Conservation (phyloP, 768 basidiomycete species). For the Naganishia onofrii region DNA sequence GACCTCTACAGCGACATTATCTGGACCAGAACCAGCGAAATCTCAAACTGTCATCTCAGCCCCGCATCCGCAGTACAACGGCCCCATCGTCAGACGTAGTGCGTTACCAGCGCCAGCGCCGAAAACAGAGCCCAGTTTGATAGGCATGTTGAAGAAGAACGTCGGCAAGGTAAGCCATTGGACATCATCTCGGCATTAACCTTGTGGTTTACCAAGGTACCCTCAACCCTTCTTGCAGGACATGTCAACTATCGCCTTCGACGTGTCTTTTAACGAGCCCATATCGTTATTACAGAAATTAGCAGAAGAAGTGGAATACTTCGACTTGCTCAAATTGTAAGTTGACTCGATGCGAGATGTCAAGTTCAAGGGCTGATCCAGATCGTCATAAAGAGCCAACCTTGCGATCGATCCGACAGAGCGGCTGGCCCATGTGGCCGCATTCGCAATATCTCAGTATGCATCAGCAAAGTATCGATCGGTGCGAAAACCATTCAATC, state of each 20-base stretch:
- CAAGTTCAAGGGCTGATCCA: not conserved
- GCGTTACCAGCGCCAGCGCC: constrained; percentile 28
- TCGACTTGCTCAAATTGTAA: constrained; percentile 22
- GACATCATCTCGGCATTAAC: not conserved
- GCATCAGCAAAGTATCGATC: constrained; percentile 75
- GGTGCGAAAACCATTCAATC: constrained; percentile 84
- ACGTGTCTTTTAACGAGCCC: constrained; percentile 79
- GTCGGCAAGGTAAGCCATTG: constrained; percentile 25
- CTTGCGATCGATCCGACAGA: constrained; percentile 62
- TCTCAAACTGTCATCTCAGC: not conserved
- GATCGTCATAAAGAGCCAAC: constrained; percentile 53
- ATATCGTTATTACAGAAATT: constrained; percentile 68
- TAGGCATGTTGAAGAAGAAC: constrained; percentile 29
- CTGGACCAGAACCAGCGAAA: not conserved
- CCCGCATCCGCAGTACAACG: not conserved
- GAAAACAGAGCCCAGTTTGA: constrained; percentile 25
- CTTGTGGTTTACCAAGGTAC: not conserved
- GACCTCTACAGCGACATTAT: not conserved
- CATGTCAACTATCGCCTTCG: constrained; percentile 28
- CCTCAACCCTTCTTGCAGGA: not conserved
- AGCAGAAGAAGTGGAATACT: constrained; percentile 30
- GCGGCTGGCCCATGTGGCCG: constrained; percentile 72
- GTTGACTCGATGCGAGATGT: not conserved
- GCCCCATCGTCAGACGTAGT: constrained; percentile 19
- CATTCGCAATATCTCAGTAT: constrained; percentile 80